These are phyloP conservation scores for Myxozyma sirexii DNA, from an alignment of 805 yeast species.

Conservation along the genomic window DNA sequence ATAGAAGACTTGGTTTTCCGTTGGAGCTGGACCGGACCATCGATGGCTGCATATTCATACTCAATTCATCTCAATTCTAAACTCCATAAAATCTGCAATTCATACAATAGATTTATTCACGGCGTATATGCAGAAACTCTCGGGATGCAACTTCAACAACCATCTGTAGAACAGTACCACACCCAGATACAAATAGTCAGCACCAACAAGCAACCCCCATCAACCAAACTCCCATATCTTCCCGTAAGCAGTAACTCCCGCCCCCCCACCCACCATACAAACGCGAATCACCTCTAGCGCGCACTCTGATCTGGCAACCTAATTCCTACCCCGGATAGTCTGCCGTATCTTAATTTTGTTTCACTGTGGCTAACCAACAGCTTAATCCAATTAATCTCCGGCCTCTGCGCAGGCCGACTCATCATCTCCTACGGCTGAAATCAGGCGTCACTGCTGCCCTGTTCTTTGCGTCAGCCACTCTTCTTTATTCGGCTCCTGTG, in stretches of 20 bases:
- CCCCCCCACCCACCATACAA: not conserved
- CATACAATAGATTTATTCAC: too few species aligned
- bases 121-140: too few species aligned
- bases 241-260: not conserved
- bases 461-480: conserved; percentile 25
- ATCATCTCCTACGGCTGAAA: not conserved
- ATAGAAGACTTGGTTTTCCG: too few species aligned
- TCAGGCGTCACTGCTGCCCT: conserved; percentile 25
- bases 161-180: too few species aligned
- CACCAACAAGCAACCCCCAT: not conserved
- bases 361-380: conserved; percentile 15
- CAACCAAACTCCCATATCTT: not conserved
- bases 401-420: conserved; percentile 1
- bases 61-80: too few species aligned
- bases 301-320: not conserved
- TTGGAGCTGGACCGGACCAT: too few species aligned
- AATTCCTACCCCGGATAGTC: not conserved
- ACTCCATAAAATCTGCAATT: too few species aligned
- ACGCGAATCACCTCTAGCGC: not conserved
- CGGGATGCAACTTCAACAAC: too few species aligned
- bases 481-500: conserved; percentile 23
- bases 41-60: too few species aligned
- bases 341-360: too few species aligned
- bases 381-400: not conserved
- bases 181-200: not conserved